Evolutionary conservation across 2,329 filamentous ascomycete species (phyloP).

Genomic region (Aspergillus sp.): DNA sequence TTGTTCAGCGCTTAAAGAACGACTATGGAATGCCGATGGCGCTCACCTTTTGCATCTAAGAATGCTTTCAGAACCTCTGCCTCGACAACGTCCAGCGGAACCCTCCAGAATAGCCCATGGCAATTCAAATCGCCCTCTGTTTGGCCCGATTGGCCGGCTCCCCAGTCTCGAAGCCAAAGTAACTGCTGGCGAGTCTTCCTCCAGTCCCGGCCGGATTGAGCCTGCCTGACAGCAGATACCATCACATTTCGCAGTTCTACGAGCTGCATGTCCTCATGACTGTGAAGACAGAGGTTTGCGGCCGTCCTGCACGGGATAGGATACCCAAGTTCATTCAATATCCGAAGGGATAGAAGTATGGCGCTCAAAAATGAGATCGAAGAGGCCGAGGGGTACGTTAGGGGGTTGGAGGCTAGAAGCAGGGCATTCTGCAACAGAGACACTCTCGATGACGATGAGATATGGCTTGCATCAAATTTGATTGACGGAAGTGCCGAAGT

Average conservation of each 20-base stretch:
- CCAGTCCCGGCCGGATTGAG: slow-evolving; percentile 51
- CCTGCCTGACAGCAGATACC: slow-evolving; percentile 44
- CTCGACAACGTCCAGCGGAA: slow-evolving; percentile 52
- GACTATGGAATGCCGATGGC: background rate
- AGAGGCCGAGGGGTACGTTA: slow-evolving; percentile 41
- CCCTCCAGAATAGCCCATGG: slow-evolving; percentile 49
- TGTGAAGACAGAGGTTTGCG: slow-evolving; percentile 54
- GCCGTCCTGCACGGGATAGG: slow-evolving; percentile 35
- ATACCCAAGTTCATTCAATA: slow-evolving; percentile 41
- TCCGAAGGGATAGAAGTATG: slow-evolving; percentile 41
- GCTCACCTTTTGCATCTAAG: slow-evolving; percentile 46
- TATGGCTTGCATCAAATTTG: slow-evolving; percentile 28
- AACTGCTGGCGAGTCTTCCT: slow-evolving; percentile 49
- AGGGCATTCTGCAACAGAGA: slow-evolving; percentile 45
- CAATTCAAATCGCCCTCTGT: slow-evolving; percentile 33
- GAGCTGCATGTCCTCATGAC: slow-evolving; percentile 53
- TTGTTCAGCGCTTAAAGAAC: slow-evolving; percentile 17
- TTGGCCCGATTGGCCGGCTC: slow-evolving; percentile 26
- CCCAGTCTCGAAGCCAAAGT: slow-evolving; percentile 63
- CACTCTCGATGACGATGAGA: slow-evolving; percentile 39
- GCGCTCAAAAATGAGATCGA: slow-evolving; percentile 43
- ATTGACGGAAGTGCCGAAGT: slow-evolving; percentile 29
- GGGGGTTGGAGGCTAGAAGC: slow-evolving; percentile 36
- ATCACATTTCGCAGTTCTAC: slow-evolving; percentile 55
- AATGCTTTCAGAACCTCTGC: slow-evolving; percentile 58